These are phyloP conservation scores for Cruciata laevipes DNA, from an alignment of 257 asterid genomes.

Conservation along the genomic window DNA sequence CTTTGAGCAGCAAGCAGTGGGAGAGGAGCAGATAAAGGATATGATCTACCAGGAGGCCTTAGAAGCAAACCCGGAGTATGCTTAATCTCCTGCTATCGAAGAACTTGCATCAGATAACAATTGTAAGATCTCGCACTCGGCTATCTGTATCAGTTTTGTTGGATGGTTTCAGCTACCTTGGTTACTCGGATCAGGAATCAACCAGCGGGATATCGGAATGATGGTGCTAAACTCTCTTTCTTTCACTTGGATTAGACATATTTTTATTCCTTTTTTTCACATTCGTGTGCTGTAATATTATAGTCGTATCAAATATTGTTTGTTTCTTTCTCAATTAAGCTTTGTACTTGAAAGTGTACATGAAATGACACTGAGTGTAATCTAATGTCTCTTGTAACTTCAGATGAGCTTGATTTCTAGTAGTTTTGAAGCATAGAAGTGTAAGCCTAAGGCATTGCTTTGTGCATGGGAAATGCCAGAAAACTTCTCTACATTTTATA, in stretches of 20 bases:
- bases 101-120: neutral
- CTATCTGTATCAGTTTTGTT: neutral
- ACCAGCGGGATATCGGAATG: neutral
- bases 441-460: neutral
- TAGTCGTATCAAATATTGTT: neutral
- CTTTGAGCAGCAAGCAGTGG: constrained; percentile 59
- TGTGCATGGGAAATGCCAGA: neutral
- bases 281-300: neutral
- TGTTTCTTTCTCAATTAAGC: neutral
- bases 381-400: no score
- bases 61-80: constrained; percentile 52
- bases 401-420: no score
- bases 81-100: constrained; percentile 13
- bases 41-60: constrained; percentile 80
- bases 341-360: constrained; percentile 10
- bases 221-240: neutral
- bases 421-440: neutral
- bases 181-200: neutral
- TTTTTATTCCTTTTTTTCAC: neutral
- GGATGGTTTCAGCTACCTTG: neutral
- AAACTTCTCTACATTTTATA: neutral
- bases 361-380: constrained; percentile 11
- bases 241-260: neutral
- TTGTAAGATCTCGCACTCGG: neutral
- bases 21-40: constrained; percentile 89